Evolutionary conservation across 257 asterid species (phyloP).

Genomic region (Handroanthus guayacan): DNA sequence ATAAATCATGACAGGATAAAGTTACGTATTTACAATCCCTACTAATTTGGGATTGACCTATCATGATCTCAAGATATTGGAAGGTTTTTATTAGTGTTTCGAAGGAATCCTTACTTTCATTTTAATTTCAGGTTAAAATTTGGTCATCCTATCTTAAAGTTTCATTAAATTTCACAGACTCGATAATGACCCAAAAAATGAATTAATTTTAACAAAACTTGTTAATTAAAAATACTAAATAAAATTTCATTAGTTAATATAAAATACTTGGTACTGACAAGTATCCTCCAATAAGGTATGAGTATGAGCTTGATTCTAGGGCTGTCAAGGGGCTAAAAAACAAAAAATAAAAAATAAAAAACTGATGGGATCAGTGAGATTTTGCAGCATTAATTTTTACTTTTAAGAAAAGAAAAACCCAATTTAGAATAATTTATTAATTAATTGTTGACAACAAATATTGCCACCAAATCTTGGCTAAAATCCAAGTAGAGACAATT

Average conservation of each 20-base stretch:
- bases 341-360: neutral
- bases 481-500: constrained; percentile 33
- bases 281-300: neutral
- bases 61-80: too few relatives aligned
- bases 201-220: neutral
- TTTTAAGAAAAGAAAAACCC: neutral
- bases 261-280: neutral
- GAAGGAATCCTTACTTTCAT: too few relatives aligned
- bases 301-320: constrained; percentile 10
- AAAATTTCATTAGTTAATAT: neutral
- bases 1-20: too few relatives aligned
- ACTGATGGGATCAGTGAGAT: constrained; percentile 37
- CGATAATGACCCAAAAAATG: neutral
- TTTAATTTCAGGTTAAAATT: too few relatives aligned
- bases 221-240: too few relatives aligned
- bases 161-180: too few relatives aligned
- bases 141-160: too few relatives aligned
- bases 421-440: neutral
- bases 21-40: too few relatives aligned
- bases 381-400: neutral
- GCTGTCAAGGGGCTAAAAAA: neutral
- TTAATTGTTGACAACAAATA: constrained; percentile 1
- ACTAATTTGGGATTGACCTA: too few relatives aligned
- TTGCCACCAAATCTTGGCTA: neutral
- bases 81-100: too few relatives aligned